Evolutionary conservation across 176 grass and related monocot species (phyloP).

Genomic region (Thinopyrum elongatum): DNA sequence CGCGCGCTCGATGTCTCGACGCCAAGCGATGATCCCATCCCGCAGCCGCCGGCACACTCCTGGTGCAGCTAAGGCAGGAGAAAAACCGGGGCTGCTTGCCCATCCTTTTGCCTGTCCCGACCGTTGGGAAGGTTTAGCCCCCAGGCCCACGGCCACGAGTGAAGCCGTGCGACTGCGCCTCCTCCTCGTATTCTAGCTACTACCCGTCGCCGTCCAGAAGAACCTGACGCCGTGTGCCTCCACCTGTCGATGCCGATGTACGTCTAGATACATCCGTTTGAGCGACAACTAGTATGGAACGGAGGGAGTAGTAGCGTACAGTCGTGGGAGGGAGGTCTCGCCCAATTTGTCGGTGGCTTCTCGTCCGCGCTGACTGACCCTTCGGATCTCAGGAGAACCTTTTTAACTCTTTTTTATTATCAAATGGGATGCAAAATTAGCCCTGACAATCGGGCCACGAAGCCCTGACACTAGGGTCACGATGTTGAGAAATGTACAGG

Average conservation of each 20-base stretch:
- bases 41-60: too few relatives aligned
- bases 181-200: neutral
- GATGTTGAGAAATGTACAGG: too few relatives aligned
- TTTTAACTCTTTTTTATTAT: neutral
- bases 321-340: neutral
- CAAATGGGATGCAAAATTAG: too few relatives aligned
- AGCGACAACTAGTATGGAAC: too few relatives aligned
- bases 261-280: too few relatives aligned
- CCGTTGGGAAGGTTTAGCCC: constrained; percentile 19
- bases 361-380: neutral
- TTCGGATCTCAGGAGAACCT: neutral
- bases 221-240: neutral
- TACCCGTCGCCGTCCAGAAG: neutral
- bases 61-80: too few relatives aligned
- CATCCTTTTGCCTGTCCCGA: neutral
- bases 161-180: neutral
- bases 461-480: too few relatives aligned
- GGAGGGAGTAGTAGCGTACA: too few relatives aligned
- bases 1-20: neutral
- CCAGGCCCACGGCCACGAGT: neutral
- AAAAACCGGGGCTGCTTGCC: neutral
- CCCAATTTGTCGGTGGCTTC: neutral
- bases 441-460: too few relatives aligned
- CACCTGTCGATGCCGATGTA: too few relatives aligned
- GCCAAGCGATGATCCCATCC: neutral